Percentiles rank a stretch among this genome's conserved stretches.
Evolutionary conservation across 306 rosid genomes (phyloP).

Genomic region (Lablab purpureus): DNA sequence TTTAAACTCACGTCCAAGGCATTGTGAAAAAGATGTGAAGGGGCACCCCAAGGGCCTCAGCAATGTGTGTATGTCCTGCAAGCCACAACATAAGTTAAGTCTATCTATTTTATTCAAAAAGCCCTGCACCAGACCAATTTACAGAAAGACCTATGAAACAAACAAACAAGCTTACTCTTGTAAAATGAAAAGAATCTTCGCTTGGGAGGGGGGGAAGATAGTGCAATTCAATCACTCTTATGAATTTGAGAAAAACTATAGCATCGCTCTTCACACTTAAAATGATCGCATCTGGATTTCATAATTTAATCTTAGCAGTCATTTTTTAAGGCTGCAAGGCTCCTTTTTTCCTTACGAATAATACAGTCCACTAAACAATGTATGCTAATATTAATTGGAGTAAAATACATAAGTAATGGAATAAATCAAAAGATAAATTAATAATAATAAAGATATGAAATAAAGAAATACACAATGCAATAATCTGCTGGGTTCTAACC

Average conservation of each 20-base stretch:
- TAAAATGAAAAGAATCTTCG: neutral
- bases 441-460: slow-evolving; percentile 27
- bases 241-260: slow-evolving; percentile 19
- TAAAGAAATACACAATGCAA: slow-evolving; percentile 41
- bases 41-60: slow-evolving; percentile 93
- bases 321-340: neutral
- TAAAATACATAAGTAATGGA: neutral
- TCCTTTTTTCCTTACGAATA: slow-evolving; percentile 6
- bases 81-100: slow-evolving; percentile 39
- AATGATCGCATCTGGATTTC: slow-evolving; percentile 29
- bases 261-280: neutral
- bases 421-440: slow-evolving; percentile 11
- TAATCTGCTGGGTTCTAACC: slow-evolving; percentile 40
- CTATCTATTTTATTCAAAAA: slow-evolving; percentile 20
- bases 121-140: neutral
- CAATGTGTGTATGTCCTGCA: slow-evolving; percentile 87
- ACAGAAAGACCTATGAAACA: neutral
- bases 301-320: neutral
- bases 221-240: neutral
- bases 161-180: neutral
- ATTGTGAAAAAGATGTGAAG: slow-evolving; percentile 93
- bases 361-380: neutral
- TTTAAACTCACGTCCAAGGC: slow-evolving; percentile 94
- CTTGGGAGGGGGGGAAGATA: neutral
- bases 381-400: neutral